A percentile compares a stretch with the other conserved stretches of the same genome.
Evolutionary conservation across 2,329 filamentous ascomycete genomes (phyloP).

Genomic region (Fusarium sp.): DNA sequence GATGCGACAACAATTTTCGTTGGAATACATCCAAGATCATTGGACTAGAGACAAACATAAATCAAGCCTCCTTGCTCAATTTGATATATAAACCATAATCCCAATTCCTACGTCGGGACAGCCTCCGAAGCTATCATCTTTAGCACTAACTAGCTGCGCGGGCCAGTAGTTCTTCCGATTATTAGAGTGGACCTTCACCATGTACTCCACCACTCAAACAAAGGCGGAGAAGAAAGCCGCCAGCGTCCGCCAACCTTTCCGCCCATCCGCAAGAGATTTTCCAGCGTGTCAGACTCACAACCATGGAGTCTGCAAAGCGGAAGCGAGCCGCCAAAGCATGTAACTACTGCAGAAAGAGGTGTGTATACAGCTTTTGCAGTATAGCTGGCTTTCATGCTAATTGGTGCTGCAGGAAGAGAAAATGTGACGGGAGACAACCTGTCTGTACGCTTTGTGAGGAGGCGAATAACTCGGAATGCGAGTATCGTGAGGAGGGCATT

Average conservation of each 20-base stretch:
- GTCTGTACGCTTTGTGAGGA: slow-evolving; percentile 40
- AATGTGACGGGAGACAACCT: slow-evolving; percentile 40
- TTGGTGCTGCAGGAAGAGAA: slow-evolving; percentile 24
- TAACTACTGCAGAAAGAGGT: slow-evolving; percentile 44
- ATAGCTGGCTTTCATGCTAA: not conserved
- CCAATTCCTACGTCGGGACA: not conserved
- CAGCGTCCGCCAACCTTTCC: slow-evolving; percentile 25
- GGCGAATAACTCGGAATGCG: slow-evolving; percentile 37
- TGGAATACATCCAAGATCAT: too few relatives aligned
- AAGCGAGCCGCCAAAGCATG: slow-evolving; percentile 45
- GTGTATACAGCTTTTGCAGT: not conserved
- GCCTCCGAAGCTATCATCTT: not conserved
- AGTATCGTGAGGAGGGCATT: slow-evolving; percentile 35
- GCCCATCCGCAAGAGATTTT: slow-evolving; percentile 35
- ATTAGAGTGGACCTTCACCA: not conserved
- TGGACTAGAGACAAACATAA: too few relatives aligned
- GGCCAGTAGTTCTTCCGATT: not conserved
- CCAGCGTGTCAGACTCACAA: slow-evolving; percentile 5
- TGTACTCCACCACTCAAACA: not conserved
- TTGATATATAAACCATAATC: too few relatives aligned
- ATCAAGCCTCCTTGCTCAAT: too few relatives aligned
- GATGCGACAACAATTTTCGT: too few relatives aligned
- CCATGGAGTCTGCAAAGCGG: slow-evolving; percentile 41
- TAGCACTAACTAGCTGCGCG: not conserved
- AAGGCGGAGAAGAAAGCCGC: slow-evolving; percentile 32